Conservation (phyloP, 441 rosid species). For the Melastoma candidum region DNA sequence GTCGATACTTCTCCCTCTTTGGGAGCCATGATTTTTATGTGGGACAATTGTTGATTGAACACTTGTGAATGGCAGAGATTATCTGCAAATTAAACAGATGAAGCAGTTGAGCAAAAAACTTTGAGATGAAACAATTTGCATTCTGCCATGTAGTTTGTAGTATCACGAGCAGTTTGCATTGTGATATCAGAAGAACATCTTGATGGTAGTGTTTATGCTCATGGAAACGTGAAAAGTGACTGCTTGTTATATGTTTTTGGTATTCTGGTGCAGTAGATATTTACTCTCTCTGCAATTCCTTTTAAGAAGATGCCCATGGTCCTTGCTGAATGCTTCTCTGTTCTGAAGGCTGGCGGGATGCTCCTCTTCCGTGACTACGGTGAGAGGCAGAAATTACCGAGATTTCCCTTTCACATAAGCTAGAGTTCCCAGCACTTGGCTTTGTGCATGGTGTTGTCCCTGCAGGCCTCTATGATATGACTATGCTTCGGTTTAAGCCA, state of each 20-base stretch:
- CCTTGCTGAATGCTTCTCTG: conserved; percentile 51
- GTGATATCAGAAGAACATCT: background rate
- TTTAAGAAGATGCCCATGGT: conserved; percentile 51
- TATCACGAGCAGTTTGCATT: no score
- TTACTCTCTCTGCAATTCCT: conserved; percentile 84
- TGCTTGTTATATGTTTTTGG: conserved; percentile 4
- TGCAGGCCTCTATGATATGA: conserved; percentile 87
- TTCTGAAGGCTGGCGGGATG: conserved; percentile 74
- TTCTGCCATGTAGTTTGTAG: no score
- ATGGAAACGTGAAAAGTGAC: background rate
- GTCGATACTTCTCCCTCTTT: no score
- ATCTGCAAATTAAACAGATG: no score
- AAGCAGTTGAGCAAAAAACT: no score
- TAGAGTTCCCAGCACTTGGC: background rate
- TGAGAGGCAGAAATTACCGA: conserved; percentile 18
- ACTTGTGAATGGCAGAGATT: no score
- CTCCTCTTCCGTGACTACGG: conserved; percentile 86
- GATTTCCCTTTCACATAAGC: accelerated
- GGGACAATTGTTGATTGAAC: no score
- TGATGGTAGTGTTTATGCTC: background rate
- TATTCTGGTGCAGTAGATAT: conserved; percentile 37
- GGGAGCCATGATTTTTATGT: no score
- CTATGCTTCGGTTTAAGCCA: conserved; percentile 74
- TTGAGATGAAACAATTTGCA: no score
- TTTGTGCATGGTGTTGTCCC: conserved; percentile 3